A percentile compares a stretch with the other conserved stretches of the same genome.
Evolutionary conservation across 2,329 filamentous ascomycete species (phyloP).

Genomic region (Chrysosporium keratinophilum): DNA sequence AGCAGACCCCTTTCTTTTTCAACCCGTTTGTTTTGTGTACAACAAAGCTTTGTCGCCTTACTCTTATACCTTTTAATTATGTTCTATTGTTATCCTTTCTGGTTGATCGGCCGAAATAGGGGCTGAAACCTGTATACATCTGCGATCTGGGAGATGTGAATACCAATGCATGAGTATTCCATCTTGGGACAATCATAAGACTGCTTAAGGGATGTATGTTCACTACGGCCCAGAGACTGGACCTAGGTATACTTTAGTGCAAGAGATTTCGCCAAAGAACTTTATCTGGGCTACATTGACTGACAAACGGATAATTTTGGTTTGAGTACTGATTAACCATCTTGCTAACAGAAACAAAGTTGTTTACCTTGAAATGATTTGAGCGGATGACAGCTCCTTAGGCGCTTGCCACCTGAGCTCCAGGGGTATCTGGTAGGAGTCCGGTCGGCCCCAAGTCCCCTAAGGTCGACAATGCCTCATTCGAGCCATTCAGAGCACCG

Average conservation of each 20-base stretch:
- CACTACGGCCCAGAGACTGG: no score
- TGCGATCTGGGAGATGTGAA: background rate
- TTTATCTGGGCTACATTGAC: no score
- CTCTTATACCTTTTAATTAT: background rate
- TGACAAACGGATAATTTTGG: no score
- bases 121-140: background rate
- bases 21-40: background rate
- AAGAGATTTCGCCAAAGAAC: no score
- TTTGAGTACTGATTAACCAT: no score
- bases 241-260: no score
- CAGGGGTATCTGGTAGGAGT: constrained; percentile 11
- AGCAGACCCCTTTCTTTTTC: background rate
- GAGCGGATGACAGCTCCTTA: background rate
- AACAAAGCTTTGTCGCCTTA: constrained; percentile 2
- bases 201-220: no score
- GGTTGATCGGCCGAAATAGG: background rate
- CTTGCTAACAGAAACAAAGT: no score
- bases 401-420: background rate
- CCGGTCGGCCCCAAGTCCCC: background rate
- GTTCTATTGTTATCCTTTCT: background rate
- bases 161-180: background rate
- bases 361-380: background rate
- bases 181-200: background rate
- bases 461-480: background rate
- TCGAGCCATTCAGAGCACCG: background rate